Evolutionary conservation across 257 asterid species (phyloP), one percentile per base, ranked within the genome.

Genomic region (Forsythia viridissima): DNA sequence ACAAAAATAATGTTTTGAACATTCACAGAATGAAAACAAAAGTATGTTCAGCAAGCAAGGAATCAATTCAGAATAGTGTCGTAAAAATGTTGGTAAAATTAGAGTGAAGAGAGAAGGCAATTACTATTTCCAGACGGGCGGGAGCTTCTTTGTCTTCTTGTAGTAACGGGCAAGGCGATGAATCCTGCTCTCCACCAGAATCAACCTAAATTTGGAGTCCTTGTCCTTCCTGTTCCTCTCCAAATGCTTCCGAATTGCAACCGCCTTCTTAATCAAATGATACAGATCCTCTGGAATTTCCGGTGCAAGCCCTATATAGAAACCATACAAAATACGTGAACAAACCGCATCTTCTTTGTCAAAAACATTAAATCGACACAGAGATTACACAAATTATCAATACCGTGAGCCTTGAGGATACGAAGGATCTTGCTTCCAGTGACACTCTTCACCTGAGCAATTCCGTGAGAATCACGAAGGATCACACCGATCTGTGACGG

Each of bases 71-170:
- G 66, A 5, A 6, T 20, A n/a, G 21, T 57, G 5, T 63, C 6
- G 16, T 21, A 63, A 63, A 63, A 34, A 4, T 24, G 16, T 8
- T 24, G 9, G 15, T 4, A 21, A 57, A 63, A 24, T 63, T 63
- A 24, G 70, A 63, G 38, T 63, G 2, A 61, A 21, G 6, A 61
- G 69, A 61, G 37, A 59, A 24, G 4, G 38, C 16, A 63, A 82
- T 76, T 91, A 91, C 98, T 93, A 93, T 85, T 93, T 91, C 97
- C 97, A 93, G 87, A 85, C 89, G 44, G 97, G 97, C 0, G 98
- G 97, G 71, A 93, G 98, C 92, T 93, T 93, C 92, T 91, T 93
- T 66, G 97, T 91, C 88, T 93, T 91, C 93, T 93, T 93, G 92
- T 91, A 93, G 88, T 93, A 93, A 12, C 98, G 96, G n/a, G 97